Evolutionary conservation across 2,329 filamentous ascomycete species (phyloP).

Genomic region (Phyllosticta capitalensis): DNA sequence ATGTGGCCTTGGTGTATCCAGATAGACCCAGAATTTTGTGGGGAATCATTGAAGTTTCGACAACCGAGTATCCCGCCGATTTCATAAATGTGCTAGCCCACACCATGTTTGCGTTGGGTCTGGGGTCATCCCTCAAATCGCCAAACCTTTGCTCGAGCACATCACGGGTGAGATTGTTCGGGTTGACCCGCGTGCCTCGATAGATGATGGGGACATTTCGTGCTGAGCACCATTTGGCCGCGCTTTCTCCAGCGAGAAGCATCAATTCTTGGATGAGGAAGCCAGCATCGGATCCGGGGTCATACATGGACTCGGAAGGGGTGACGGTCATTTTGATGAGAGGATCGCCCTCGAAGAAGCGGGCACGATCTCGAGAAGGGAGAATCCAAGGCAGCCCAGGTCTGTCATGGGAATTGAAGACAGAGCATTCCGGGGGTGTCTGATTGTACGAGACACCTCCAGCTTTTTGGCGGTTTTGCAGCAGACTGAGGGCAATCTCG

Average conservation of each 20-base stretch:
- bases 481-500: conserved; percentile 25
- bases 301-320: conserved; percentile 16
- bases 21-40: conserved; percentile 44
- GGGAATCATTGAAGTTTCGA: conserved; percentile 37
- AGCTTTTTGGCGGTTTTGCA: conserved; percentile 22
- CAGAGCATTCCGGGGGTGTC: conserved; percentile 20
- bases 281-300: conserved; percentile 13
- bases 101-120: conserved; percentile 24
- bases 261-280: conserved; percentile 37
- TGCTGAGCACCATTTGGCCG: conserved; percentile 42
- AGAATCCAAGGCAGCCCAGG: conserved; percentile 32
- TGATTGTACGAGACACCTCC: conserved; percentile 30
- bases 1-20: conserved; percentile 49
- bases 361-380: conserved; percentile 28
- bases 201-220: conserved; percentile 43
- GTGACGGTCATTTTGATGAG: conserved; percentile 27
- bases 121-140: conserved; percentile 27
- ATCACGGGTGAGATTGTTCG: conserved; percentile 10
- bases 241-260: conserved; percentile 46
- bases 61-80: conserved; percentile 31
- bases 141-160: conserved; percentile 26
- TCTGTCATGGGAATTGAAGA: conserved; percentile 24
- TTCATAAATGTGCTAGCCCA: conserved; percentile 35
- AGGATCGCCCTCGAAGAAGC: conserved; percentile 34
- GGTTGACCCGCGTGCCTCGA: conserved; percentile 30